Base-by-base conservation (phyloP, 2,329 filamentous ascomycete genomes). In the Spiromastix sp. region DNA sequence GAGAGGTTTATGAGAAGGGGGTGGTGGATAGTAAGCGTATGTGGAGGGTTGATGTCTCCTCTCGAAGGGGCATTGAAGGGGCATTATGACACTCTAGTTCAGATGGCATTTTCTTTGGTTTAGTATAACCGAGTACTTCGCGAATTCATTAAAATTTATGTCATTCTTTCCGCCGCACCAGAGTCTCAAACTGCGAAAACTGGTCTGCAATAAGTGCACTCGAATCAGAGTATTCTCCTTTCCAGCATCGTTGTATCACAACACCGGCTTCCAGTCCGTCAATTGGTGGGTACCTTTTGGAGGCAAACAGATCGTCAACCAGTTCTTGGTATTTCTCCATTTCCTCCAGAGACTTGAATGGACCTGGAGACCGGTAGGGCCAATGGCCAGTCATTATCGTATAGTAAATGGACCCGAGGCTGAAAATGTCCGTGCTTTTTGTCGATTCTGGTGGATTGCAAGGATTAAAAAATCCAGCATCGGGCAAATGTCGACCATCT, bases 401-500 rank as follows among this genome's bases (percentile, higher is more conserved):
- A 34, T 43, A 43, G 22, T 38, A 38, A 4, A 39, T 17, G 15
- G 37, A 39, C 25, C 28, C 37, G 29, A 39, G 32, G 30, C 42
- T 43, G 39, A 43, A 43, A 19, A 43, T 42, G 30, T 42, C 39
- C 17, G 39, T 43, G 9, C 29, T 37, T 19, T 36, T 29, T 12
- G 36, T 41, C 31, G 39, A 38, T 28, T 33, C 38, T 32, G 32
- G 37, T 20, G 37, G 21, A 28, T 39, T 39, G 6, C 17, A 13
- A 19, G 39, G 32, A 22, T 41, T 26, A 28, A 31, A 52, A 39
- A 55, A 55, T 5, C 41, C 44, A 26, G 39, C 38, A 33, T 54
- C 47, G 3, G 51, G 51, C 9, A 55, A 43, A 32, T 40, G 38
- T 36, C 21, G 15, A 24, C 28, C 37, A 39, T 56, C 48, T 18